Base-by-base conservation (phyloP, 768 basidiomycete species). In the Suillus paluster region DNA sequence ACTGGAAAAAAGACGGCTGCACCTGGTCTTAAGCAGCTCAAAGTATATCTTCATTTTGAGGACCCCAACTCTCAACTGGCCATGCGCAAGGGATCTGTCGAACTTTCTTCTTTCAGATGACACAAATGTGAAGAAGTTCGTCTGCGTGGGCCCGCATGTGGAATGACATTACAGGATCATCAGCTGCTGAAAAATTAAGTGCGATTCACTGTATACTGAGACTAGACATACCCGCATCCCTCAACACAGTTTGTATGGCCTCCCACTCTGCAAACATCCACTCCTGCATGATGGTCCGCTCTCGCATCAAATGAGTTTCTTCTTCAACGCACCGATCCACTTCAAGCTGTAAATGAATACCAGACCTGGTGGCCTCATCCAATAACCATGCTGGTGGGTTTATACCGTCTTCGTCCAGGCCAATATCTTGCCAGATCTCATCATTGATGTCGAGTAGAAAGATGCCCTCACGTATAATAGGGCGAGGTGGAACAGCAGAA, bases 401-500 rank as follows among this genome's bases (percentile, higher is more conserved):
- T n/a, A n/a, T n/a, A n/a, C n/a, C n/a, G n/a, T n/a, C n/a, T n/a
- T n/a, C n/a, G n/a, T n/a, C n/a, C n/a, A n/a, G n/a, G n/a, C n/a
- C n/a, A n/a, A n/a, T n/a, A n/a, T n/a, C n/a, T n/a, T n/a, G n/a
- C n/a, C n/a, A n/a, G n/a, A n/a, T n/a, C n/a, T n/a, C n/a, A n/a
- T n/a, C n/a, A n/a, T n/a, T n/a, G n/a, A n/a, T n/a, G n/a, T n/a
- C n/a, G n/a, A n/a, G n/a, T n/a, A n/a, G n/a, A n/a, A n/a, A 9
- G 48, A 41, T 63, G 6, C 42, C 14, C 0, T 36, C 55, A 2
- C 61, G 39, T 10, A 64, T 60, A 1, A 75, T 62, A 9, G 64
- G 63, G 1, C 45, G 34, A 19, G 75, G 77, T 0, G 63, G 61
- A 2, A 66, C 12, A 6, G 70, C 70, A 39, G 66, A 61, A 0